phyloP scores from a whole-genome alignment of 371 early-diverging fungal genomes.

The Mortierella sp. region DNA sequence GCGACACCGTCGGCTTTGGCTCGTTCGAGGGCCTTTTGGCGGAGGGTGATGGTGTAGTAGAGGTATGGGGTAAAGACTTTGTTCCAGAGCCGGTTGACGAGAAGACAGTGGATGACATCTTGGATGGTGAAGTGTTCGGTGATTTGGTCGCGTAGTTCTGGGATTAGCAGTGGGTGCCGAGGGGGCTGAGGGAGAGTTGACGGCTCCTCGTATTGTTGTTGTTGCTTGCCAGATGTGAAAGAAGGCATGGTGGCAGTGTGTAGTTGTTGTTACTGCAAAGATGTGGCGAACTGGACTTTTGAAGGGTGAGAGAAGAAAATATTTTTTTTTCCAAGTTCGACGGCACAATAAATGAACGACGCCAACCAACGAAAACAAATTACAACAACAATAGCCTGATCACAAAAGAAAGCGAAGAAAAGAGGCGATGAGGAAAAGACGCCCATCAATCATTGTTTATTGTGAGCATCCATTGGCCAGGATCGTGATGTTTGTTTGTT shows the following conservation, averaged over 20 bases:
- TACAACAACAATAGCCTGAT: neutral
- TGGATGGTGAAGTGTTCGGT: conserved; percentile 3
- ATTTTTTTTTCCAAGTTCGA: neutral
- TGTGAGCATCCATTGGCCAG: neutral
- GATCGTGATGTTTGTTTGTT: neutral
- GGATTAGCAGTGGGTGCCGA: conserved; percentile 14
- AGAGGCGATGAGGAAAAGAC: neutral
- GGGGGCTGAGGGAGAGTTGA: neutral
- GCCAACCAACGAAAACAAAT: neutral
- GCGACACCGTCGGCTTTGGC: neutral
- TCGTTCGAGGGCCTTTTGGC: neutral
- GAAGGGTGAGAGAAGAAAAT: neutral
- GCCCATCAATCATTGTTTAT: neutral
- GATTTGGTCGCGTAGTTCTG: conserved; percentile 18
- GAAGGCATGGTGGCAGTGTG: neutral
- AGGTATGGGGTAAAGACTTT: conserved; percentile 14
- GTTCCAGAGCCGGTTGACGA: conserved; percentile 9
- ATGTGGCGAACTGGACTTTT: neutral
- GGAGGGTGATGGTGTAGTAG: conserved; percentile 5
- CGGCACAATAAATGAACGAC: neutral
- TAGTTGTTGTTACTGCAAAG: neutral
- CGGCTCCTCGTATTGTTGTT: neutral
- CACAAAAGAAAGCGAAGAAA: neutral
- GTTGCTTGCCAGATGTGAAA: neutral
- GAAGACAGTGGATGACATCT: neutral